Percentiles rank a stretch among this genome's conserved stretches.
Evolutionary conservation across 2,329 filamentous ascomycete genomes (phyloP).

Genomic region (Calcarisporium arbuscula): DNA sequence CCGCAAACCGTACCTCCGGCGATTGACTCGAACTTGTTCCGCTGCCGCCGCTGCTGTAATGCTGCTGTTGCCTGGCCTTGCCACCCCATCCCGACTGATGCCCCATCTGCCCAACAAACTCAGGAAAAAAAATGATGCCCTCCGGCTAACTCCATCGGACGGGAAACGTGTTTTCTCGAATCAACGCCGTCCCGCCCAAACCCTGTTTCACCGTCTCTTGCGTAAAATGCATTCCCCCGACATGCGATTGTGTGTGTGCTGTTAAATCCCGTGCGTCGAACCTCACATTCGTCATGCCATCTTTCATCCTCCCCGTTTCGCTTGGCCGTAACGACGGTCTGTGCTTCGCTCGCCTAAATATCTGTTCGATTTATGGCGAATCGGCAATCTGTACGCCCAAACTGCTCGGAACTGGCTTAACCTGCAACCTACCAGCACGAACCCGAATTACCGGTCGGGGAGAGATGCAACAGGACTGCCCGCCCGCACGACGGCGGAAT

Average conservation of each 20-base stretch:
- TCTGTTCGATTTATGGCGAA: neutral
- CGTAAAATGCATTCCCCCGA: neutral
- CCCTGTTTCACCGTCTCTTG: neutral
- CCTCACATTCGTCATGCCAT: neutral
- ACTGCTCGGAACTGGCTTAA: neutral
- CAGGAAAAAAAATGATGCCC: neutral
- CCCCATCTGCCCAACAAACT: neutral
- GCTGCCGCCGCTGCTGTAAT: neutral
- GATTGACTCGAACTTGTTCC: neutral
- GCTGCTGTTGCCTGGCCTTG: neutral
- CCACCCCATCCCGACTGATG: neutral
- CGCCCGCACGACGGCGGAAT: too few species aligned
- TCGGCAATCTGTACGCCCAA: neutral
- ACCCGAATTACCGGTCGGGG: neutral
- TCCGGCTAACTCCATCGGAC: neutral
- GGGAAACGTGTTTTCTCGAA: too few species aligned
- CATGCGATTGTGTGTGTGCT: neutral
- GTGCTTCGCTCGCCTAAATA: neutral
- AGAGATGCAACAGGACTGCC: too few species aligned
- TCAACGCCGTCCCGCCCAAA: neutral
- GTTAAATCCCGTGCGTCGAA: neutral
- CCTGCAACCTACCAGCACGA: neutral
- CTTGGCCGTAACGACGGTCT: neutral
- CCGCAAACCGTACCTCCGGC: neutral
- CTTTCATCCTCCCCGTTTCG: neutral